phyloP scores from a whole-genome alignment of 768 basidiomycete species.

The Hygrocybe punicea region DNA sequence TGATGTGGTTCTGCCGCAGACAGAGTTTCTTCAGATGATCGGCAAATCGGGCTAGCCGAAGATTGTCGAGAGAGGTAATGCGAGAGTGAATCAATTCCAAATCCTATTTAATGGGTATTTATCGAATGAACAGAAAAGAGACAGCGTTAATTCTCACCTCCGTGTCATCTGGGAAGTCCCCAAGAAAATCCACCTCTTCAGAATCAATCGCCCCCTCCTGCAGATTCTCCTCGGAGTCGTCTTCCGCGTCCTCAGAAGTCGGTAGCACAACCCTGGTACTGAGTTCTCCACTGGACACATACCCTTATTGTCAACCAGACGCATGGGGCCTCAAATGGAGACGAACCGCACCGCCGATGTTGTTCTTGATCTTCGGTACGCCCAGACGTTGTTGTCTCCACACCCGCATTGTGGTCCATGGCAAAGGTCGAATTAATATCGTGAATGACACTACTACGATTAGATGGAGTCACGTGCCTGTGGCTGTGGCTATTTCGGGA shows the following conservation, averaged over 20 bases:
- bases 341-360: not conserved
- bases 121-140: not conserved
- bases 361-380: not conserved
- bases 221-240: conserved; percentile 36
- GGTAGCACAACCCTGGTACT: conserved; percentile 20
- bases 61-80: conserved; percentile 59
- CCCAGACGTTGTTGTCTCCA: no score
- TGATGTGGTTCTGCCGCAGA: conserved; percentile 82
- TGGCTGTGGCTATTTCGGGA: no score
- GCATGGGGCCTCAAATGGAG: not conserved
- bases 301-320: not conserved
- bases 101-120: conserved; percentile 48
- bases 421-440: no score
- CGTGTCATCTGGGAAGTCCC: conserved; percentile 78
- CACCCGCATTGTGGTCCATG: no score
- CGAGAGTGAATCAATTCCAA: conserved; percentile 82
- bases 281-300: not conserved
- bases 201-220: conserved; percentile 40
- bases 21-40: conserved; percentile 67
- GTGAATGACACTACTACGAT: no score
- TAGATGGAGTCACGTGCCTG: no score
- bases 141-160: conserved; percentile 50
- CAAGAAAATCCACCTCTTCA: conserved; percentile 66
- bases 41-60: conserved; percentile 75
- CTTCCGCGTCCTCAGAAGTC: not conserved